Evolutionary conservation across 2,329 filamentous ascomycete genomes (phyloP).

Genomic region (Epichloe brachyelytri): DNA sequence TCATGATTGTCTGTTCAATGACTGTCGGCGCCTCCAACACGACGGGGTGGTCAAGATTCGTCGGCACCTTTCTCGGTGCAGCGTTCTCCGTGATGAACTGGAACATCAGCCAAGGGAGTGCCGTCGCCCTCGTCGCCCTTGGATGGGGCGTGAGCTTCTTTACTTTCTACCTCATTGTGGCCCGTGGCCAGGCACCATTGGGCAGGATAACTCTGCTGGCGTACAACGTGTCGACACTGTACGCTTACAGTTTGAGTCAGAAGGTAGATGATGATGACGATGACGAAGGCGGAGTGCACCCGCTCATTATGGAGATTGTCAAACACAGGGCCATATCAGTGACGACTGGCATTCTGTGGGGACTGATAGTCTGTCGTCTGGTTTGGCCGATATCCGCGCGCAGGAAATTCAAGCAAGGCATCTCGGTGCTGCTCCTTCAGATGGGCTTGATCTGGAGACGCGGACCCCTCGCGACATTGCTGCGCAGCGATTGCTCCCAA

Average conservation of each 20-base stretch:
- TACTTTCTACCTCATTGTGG: conserved; percentile 77
- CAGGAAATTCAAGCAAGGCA: conserved; percentile 69
- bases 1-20: conserved; percentile 94
- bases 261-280: conserved; percentile 61
- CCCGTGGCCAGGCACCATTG: conserved; percentile 66
- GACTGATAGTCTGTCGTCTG: conserved; percentile 68
- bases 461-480: conserved; percentile 66
- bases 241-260: conserved; percentile 73
- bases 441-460: conserved; percentile 91
- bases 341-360: conserved; percentile 72
- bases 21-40: conserved; percentile 88
- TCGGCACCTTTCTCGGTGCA: conserved; percentile 70
- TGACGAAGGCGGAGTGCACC: conserved; percentile 68
- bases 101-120: conserved; percentile 59
- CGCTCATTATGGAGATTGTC: conserved; percentile 71
- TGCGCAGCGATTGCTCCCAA: conserved; percentile 39
- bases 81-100: conserved; percentile 60
- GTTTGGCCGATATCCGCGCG: conserved; percentile 85
- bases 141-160: conserved; percentile 67
- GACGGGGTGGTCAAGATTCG: conserved; percentile 68
- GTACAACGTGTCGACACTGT: conserved; percentile 83
- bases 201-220: conserved; percentile 84
- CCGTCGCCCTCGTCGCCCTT: conserved; percentile 56
- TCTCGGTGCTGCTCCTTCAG: conserved; percentile 73
- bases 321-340: conserved; percentile 75